Base-by-base conservation (phyloP, 768 basidiomycete genomes). In the Tulasnella sp. region DNA sequence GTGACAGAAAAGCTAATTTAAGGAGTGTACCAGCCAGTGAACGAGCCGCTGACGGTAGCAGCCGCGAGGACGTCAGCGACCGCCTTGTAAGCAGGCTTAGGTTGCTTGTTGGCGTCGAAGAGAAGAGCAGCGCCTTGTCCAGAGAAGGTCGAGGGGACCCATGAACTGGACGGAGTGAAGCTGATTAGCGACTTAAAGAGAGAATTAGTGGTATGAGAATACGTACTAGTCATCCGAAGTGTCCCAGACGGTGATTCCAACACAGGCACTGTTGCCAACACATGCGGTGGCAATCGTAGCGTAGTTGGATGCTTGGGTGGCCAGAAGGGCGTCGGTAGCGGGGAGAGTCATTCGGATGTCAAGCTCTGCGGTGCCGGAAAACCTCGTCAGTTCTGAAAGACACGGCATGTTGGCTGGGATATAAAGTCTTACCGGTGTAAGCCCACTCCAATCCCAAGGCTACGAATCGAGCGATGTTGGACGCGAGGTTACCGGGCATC, bases 381-480 rank as follows among this genome's bases (percentile, higher is more conserved):
- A 88, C 88, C 36, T 89, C 85, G 75, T 89, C 88, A 52, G 89
- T 80, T 4, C 89, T 87, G 35, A 89, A 84, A 14, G 83, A 83
- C 12, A 85, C 83, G 76, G 81, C 74, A 83, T 76, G 71, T 88
- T 79, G 73, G 85, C 85, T 2, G 81, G 78, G 69, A 84, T 80
- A 65, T 89, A 77, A 7, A 36, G 5, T 11, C 19, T n/a, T n/a
- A n/a, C n/a, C n/a, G n/a, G n/a, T n/a, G n/a, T n/a, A n/a, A n/a
- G n/a, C n/a, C n/a, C n/a, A n/a, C n/a, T n/a, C n/a, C n/a, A n/a
- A n/a, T n/a, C n/a, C n/a, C n/a, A n/a, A n/a, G n/a, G n/a, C n/a
- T n/a, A n/a, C n/a, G n/a, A n/a, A n/a, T n/a, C n/a, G n/a, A n/a
- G n/a, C n/a, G n/a, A n/a, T n/a, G n/a, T n/a, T n/a, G n/a, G n/a